Evolutionary conservation across 2,329 filamentous ascomycete genomes (phyloP).

Genomic region (Apiospora saccharicola): DNA sequence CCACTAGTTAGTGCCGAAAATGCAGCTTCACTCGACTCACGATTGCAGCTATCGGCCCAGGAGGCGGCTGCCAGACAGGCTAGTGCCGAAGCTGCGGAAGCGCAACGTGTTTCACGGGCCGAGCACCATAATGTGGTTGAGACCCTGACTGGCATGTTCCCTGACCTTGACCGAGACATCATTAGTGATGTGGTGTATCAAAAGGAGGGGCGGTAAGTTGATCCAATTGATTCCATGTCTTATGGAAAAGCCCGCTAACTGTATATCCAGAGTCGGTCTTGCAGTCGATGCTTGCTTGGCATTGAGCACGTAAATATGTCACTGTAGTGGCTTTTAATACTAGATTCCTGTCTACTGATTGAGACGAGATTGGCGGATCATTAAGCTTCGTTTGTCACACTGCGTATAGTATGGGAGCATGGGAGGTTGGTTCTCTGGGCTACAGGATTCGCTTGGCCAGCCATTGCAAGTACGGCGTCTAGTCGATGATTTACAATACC

Average conservation of each 20-base stretch:
- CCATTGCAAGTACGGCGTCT: slow-evolving; percentile 18
- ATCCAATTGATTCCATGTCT: slow-evolving; percentile 23
- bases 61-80: slow-evolving; percentile 91
- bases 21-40: slow-evolving; percentile 44
- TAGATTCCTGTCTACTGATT: slow-evolving; percentile 2
- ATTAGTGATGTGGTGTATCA: slow-evolving; percentile 97
- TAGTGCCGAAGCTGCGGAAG: slow-evolving; percentile 88
- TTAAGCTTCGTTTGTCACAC: background rate
- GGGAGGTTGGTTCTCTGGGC: slow-evolving; percentile 17
- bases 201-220: slow-evolving; percentile 87
- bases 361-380: background rate
- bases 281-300: slow-evolving; percentile 89
- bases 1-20: slow-evolving; percentile 44
- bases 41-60: slow-evolving; percentile 71
- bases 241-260: slow-evolving; percentile 23
- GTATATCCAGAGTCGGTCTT: slow-evolving; percentile 70
- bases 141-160: slow-evolving; percentile 95
- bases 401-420: slow-evolving; percentile 16
- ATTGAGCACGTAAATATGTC: slow-evolving; percentile 51
- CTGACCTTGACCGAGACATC: slow-evolving; percentile 89
- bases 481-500: slow-evolving; percentile 19
- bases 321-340: background rate
- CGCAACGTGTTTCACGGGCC: slow-evolving; percentile 78
- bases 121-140: slow-evolving; percentile 94
- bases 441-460: slow-evolving; percentile 18